Conservation (phyloP, 768 basidiomycete species). For the Serpula lacrymans region DNA sequence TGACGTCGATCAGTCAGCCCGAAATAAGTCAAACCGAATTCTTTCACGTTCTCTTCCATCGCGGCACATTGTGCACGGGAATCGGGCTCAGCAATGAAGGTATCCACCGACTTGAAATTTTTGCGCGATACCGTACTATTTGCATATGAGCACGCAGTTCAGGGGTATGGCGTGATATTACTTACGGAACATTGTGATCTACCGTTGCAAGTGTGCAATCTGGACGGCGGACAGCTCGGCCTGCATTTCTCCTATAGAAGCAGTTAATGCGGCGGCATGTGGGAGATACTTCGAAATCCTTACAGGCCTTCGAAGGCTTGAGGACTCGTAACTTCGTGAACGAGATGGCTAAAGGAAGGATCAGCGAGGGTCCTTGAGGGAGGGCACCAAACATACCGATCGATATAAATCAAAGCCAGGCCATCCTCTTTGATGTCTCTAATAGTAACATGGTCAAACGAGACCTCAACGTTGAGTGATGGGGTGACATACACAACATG, state of each 20-base stretch:
- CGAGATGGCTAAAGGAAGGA: slow-evolving; percentile 42
- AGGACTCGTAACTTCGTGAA: slow-evolving; percentile 93
- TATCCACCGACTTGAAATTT: slow-evolving; percentile 63
- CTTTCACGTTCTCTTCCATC: slow-evolving; percentile 86
- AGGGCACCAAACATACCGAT: slow-evolving; percentile 45
- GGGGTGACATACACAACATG: slow-evolving; percentile 74
- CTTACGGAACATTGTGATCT: slow-evolving; percentile 86
- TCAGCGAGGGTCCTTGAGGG: too few relatives aligned
- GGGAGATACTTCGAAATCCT: slow-evolving; percentile 21
- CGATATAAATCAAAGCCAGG: slow-evolving; percentile 79
- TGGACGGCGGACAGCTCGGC: slow-evolving; percentile 73
- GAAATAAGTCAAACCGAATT: slow-evolving; percentile 90
- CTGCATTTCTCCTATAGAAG: slow-evolving; percentile 58
- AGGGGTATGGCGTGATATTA: slow-evolving; percentile 11
- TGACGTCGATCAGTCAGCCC: slow-evolving; percentile 88
- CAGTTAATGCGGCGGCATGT: slow-evolving; percentile 11
- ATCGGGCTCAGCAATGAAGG: slow-evolving; percentile 82
- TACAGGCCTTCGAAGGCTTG: slow-evolving; percentile 89
- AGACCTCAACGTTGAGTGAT: slow-evolving; percentile 4
- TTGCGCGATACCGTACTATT: slow-evolving; percentile 69
- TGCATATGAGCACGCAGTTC: neutral
- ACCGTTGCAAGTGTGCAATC: slow-evolving; percentile 90
- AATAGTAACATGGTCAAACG: slow-evolving; percentile 10
- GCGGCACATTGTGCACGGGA: slow-evolving; percentile 81
- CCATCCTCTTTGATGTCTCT: slow-evolving; percentile 76